Conservation (phyloP, 208 protist species). For the Trypanosoma vivax region DNA sequence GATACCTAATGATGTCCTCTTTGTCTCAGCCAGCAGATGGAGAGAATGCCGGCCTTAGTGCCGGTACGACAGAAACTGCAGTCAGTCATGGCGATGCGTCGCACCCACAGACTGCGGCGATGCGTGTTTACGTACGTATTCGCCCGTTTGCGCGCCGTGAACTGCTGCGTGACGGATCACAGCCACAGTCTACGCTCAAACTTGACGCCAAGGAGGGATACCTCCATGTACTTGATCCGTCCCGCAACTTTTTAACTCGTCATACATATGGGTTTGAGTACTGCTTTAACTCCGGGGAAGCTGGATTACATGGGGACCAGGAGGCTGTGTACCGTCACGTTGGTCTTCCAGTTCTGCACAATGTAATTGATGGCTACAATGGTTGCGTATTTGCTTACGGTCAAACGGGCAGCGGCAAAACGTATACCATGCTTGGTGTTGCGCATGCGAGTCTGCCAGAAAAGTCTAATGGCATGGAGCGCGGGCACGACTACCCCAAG, state of each 20-base stretch:
- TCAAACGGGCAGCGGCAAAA: conserved; percentile 59
- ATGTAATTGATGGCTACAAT: conserved; percentile 38
- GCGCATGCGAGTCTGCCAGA: conserved; percentile 2
- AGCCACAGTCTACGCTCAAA: conserved; percentile 38
- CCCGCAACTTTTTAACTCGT: conserved; percentile 8
- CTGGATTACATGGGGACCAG: conserved; percentile 9
- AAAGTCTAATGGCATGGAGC: background rate
- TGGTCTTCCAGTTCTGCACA: conserved; percentile 18
- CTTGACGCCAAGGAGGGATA: conserved; percentile 29
- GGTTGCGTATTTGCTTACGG: conserved; percentile 54
- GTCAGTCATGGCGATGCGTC: background rate
- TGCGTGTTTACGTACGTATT: conserved; percentile 63
- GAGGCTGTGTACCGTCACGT: conserved; percentile 22
- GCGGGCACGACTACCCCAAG: background rate
- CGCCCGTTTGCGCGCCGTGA: conserved; percentile 68
- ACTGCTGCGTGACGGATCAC: conserved; percentile 19
- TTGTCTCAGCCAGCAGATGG: no score
- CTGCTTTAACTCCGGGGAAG: conserved; percentile 15
- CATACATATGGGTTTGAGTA: conserved; percentile 20
- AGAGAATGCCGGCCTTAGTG: no score
- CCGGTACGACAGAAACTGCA: no score
- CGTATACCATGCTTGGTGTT: conserved; percentile 59
- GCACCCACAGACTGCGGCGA: background rate
- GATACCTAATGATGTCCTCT: no score
- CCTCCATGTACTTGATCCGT: conserved; percentile 20